Base-by-base conservation (phyloP, 768 basidiomycete species). In the Agaricus sinodeliciosus region DNA sequence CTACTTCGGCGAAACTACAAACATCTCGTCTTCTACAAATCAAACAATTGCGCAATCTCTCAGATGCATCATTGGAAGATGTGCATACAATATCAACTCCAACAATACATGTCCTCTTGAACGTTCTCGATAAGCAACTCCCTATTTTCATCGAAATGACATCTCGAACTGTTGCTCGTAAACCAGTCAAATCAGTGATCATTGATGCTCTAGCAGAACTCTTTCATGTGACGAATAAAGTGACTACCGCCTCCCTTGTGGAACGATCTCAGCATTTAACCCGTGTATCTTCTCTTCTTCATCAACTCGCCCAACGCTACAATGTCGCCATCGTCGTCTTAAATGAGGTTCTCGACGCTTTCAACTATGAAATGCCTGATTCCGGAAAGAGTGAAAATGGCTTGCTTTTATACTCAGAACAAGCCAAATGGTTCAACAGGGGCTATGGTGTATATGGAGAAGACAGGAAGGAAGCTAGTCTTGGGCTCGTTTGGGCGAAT, bases 401-500 rank as follows among this genome's bases (percentile, higher is more conserved):
- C 4, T 73, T 76, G 34, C 68, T 89, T 27, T 54, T 78, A 8
- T 96, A 95, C 62, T 73, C 75, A 3, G 77, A 81, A 16, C 92
- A 95, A 61, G 76, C 84, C 2, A 78, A 79, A 15, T 84, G 85
- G 81, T 96, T 95, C 64, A 77, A 76, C 37, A 78, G 84, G 15
- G 80, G 81, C 19, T 76, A 82, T 59, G 79, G 71, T 49, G 63
- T 80, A 19, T 75, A 79, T 0, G 80, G 80, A 1, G 81, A 82
- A 54, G 71, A 76, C 53, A 67, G 65, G 42, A 92, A 93, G 62
- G 88, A 95, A 67, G 92, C 89, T 0, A 81, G 79, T 36, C 71
- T 98, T 2, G 94, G 94, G 2, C 81, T 96, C 47, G 84, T 83
- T 8, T 98, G 95, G 95, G 88, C 94, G 13, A 97, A 95, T 66